A percentile compares a stretch with the other conserved stretches of the same genome.
Evolutionary conservation across 2,329 filamentous ascomycete genomes (phyloP).

Genomic region (Hypoxylon sp.): DNA sequence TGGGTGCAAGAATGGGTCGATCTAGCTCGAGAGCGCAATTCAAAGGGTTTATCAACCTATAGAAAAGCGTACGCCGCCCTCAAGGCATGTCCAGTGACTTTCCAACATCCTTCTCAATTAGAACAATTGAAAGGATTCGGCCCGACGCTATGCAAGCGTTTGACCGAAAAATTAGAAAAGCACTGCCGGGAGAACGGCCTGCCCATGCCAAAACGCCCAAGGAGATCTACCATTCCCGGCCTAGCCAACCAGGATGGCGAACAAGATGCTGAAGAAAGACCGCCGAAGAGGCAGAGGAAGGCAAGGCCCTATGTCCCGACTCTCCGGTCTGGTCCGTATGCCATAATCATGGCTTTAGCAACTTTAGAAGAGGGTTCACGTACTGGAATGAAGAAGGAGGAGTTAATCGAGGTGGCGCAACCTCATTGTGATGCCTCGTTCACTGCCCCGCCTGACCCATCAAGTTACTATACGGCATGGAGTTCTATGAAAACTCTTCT

Average conservation of each 20-base stretch:
- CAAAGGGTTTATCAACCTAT: slow-evolving; percentile 79
- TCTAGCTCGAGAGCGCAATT: slow-evolving; percentile 74
- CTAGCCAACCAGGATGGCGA: slow-evolving; percentile 55
- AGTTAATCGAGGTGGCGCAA: slow-evolving; percentile 78
- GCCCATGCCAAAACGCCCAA: slow-evolving; percentile 73
- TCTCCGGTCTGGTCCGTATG: slow-evolving; percentile 81
- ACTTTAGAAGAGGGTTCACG: slow-evolving; percentile 67
- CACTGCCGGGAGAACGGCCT: slow-evolving; percentile 76
- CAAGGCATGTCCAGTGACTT: slow-evolving; percentile 77
- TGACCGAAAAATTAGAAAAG: slow-evolving; percentile 71
- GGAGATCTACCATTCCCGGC: slow-evolving; percentile 54
- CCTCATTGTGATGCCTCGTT: slow-evolving; percentile 81
- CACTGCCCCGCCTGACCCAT: slow-evolving; percentile 74
- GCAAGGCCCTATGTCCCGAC: slow-evolving; percentile 78
- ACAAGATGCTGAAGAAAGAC: slow-evolving; percentile 50
- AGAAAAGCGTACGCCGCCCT: slow-evolving; percentile 82
- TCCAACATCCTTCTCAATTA: slow-evolving; percentile 79
- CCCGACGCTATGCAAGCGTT: slow-evolving; percentile 75
- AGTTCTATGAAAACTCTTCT: slow-evolving; percentile 83
- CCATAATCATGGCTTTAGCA: slow-evolving; percentile 75
- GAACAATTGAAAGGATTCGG: slow-evolving; percentile 81
- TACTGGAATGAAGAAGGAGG: slow-evolving; percentile 73
- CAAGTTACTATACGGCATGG: slow-evolving; percentile 84
- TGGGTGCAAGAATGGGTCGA: slow-evolving; percentile 87
- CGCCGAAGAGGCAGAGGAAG: slow-evolving; percentile 70